A percentile compares a stretch with the other conserved stretches of the same genome.
Conservation (phyloP, 2,329 filamentous ascomycete genomes). For the Reticulascus tulasneorum region DNA sequence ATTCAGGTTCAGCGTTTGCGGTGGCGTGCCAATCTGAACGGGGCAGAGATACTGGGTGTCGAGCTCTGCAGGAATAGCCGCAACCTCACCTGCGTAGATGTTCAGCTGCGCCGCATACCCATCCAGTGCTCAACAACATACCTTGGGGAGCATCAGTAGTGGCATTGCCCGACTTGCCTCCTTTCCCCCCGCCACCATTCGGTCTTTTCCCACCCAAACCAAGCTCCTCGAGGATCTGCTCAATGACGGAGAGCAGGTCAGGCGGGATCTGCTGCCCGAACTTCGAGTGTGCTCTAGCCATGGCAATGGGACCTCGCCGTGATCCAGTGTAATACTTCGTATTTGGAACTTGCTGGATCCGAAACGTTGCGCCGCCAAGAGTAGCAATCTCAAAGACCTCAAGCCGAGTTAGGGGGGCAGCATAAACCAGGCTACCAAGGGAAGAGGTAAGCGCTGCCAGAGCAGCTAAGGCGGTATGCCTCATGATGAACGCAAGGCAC, state of each 20-base stretch:
- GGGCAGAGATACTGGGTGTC: slow-evolving; percentile 52
- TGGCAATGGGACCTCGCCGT: slow-evolving; percentile 32
- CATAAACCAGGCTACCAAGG: slow-evolving; percentile 19
- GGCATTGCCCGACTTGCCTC: slow-evolving; percentile 3
- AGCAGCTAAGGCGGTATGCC: slow-evolving; percentile 25
- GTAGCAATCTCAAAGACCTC: slow-evolving; percentile 26
- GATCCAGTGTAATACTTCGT: slow-evolving; percentile 25
- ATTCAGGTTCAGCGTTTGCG: slow-evolving; percentile 33
- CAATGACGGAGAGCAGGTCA: slow-evolving; percentile 27
- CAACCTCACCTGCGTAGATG: slow-evolving; percentile 27
- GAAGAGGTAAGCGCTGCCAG: slow-evolving; percentile 24
- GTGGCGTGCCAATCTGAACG: slow-evolving; percentile 52
- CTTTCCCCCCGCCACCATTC: not conserved
- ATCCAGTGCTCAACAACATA: slow-evolving; percentile 4
- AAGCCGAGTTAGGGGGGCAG: slow-evolving; percentile 21
- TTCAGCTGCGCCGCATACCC: slow-evolving; percentile 8
- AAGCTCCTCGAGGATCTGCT: slow-evolving; percentile 28
- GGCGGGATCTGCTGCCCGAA: slow-evolving; percentile 29
- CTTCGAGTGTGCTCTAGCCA: slow-evolving; percentile 35
- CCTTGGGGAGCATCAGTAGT: slow-evolving; percentile 2
- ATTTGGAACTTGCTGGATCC: slow-evolving; percentile 34
- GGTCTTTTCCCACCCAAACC: slow-evolving; percentile 20
- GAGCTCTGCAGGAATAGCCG: slow-evolving; percentile 39
- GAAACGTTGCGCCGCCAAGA: slow-evolving; percentile 35
- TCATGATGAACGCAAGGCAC: slow-evolving; percentile 25